Percentiles rank a stretch among this genome's conserved stretches.
These are phyloP conservation scores for Calamus simplicifolius DNA, from an alignment of 176 grass and related monocot species.

Conservation along the genomic window DNA sequence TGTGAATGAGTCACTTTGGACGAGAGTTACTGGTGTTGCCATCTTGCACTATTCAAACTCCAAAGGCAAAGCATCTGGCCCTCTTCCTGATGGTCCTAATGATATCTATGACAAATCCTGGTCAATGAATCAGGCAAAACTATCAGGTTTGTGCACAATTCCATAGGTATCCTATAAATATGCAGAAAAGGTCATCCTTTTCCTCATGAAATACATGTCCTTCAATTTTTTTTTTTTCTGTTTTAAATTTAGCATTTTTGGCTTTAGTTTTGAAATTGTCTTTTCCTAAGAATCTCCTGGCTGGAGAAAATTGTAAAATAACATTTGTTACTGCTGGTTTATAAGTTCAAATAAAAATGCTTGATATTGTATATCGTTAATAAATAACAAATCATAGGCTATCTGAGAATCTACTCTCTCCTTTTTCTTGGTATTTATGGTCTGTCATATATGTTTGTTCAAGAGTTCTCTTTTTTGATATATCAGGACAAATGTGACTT, in stretches of 20 bases:
- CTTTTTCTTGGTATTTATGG: background rate
- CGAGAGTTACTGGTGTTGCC: slow-evolving; percentile 59
- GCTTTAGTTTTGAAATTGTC: too few relatives aligned
- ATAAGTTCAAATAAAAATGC: too few relatives aligned
- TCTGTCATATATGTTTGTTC: background rate
- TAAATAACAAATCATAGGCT: too few relatives aligned
- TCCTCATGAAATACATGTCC: too few relatives aligned
- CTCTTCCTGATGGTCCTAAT: slow-evolving; percentile 69
- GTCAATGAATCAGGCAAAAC: slow-evolving; percentile 76
- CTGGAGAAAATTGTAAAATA: too few relatives aligned
- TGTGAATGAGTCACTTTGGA: slow-evolving; percentile 42
- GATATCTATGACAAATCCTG: slow-evolving; percentile 61
- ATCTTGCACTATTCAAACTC: slow-evolving; percentile 90
- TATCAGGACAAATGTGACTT: slow-evolving; percentile 62
- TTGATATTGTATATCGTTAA: too few relatives aligned
- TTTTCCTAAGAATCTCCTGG: too few relatives aligned
- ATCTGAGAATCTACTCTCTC: too few relatives aligned
- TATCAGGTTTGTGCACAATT: slow-evolving; percentile 50
- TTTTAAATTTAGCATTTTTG: too few relatives aligned
- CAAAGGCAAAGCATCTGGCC: slow-evolving; percentile 47
- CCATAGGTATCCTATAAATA: background rate
- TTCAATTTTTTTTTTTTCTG: too few relatives aligned
- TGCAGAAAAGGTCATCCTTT: too few relatives aligned
- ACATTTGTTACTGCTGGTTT: too few relatives aligned
- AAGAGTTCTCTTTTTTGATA: background rate